These are phyloP conservation scores for Naganishia vaughanmartiniae DNA, from an alignment of 768 basidiomycete species.

Conservation along the genomic window DNA sequence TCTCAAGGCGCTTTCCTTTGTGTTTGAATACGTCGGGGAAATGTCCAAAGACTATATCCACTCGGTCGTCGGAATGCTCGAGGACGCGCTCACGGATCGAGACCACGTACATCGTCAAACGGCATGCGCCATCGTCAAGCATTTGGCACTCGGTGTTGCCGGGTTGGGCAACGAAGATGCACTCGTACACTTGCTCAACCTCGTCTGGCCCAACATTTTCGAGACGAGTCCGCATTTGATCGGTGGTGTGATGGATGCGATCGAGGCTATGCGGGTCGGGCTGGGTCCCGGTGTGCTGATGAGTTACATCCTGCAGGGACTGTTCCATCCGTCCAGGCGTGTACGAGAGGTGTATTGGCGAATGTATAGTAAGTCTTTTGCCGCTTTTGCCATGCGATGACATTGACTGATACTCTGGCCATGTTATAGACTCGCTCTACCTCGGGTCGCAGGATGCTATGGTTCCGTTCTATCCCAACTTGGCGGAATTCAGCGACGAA, in stretches of 20 bases:
- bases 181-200: slow-evolving; percentile 94
- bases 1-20: slow-evolving; percentile 95
- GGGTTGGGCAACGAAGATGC: slow-evolving; percentile 98
- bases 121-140: slow-evolving; percentile 96
- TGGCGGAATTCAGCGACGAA: slow-evolving; percentile 84
- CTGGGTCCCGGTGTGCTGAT: slow-evolving; percentile 89
- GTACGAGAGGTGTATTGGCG: slow-evolving; percentile 98
- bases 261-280: slow-evolving; percentile 95
- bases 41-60: slow-evolving; percentile 92
- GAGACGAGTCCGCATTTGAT: slow-evolving; percentile 98
- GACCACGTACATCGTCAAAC: slow-evolving; percentile 98
- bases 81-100: slow-evolving; percentile 95
- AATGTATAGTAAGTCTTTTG: slow-evolving; percentile 70
- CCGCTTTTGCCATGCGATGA: neutral
- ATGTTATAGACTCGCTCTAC: slow-evolving; percentile 59
- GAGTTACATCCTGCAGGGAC: slow-evolving; percentile 86
- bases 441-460: slow-evolving; percentile 85
- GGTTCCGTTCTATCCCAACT: slow-evolving; percentile 91
- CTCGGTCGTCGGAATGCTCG: slow-evolving; percentile 95
- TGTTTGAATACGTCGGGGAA: slow-evolving; percentile 99
- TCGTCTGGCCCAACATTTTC: slow-evolving; percentile 99
- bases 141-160: slow-evolving; percentile 91
- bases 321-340: slow-evolving; percentile 96
- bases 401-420: slow-evolving; percentile 32
- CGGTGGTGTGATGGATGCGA: slow-evolving; percentile 94